Evolutionary conservation across 1,284 basidiomycete genomes (phyloP).

Genomic region (Puccinia triticina): DNA sequence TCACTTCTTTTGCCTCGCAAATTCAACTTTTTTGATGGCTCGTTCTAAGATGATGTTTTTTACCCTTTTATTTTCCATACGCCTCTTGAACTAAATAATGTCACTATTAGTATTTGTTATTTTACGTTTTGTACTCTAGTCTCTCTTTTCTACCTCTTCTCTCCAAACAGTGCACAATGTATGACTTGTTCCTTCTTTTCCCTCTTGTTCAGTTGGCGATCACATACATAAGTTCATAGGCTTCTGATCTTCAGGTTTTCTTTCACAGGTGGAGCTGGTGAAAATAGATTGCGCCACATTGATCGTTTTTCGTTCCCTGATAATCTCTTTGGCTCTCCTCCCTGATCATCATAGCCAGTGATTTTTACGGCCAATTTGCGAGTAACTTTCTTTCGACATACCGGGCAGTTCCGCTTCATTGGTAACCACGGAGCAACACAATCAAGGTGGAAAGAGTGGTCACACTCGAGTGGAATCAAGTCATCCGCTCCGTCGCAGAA

Average conservation of each 20-base stretch:
- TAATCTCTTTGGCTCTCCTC: neutral
- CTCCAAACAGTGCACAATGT: conserved; percentile 25
- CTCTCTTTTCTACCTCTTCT: neutral
- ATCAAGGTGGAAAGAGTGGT: too few species aligned
- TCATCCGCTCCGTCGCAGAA: too few species aligned
- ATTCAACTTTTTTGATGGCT: neutral
- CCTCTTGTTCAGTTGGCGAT: neutral
- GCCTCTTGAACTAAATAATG: conserved; percentile 21
- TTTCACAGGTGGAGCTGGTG: neutral
- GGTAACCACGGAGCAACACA: too few species aligned
- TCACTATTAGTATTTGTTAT: conserved; percentile 15
- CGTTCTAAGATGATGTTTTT: conserved; percentile 1
- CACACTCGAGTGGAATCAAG: too few species aligned
- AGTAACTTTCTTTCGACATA: too few species aligned
- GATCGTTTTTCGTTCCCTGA: neutral
- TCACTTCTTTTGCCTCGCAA: neutral
- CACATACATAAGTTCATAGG: neutral
- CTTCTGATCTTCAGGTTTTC: neutral
- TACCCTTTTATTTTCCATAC: neutral
- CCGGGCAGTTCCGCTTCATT: too few species aligned
- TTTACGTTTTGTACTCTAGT: conserved; percentile 20
- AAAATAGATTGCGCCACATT: neutral
- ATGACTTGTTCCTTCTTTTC: neutral
- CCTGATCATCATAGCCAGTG: too few species aligned
- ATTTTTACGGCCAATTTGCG: too few species aligned